These are phyloP conservation scores for Lodderomyces parapsilosis DNA, from an alignment of 1,139 yeast genomes.

Conservation along the genomic window DNA sequence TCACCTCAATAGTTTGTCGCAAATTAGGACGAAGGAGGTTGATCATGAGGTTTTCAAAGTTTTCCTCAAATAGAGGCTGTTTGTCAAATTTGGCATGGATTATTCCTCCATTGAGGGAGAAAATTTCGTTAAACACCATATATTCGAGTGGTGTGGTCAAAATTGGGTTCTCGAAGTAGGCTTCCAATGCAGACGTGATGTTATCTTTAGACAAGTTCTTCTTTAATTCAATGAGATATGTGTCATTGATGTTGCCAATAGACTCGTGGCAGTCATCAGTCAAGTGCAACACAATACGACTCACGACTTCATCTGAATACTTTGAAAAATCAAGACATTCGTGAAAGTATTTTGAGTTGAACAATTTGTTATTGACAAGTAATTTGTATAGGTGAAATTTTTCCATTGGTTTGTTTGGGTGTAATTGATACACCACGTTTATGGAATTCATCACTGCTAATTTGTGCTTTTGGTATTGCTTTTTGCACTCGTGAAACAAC, in stretches of 20 bases:
- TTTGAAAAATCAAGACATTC: constrained; percentile 7
- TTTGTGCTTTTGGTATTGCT: constrained; percentile 23
- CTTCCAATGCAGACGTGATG: constrained; percentile 7
- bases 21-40: constrained; percentile 39
- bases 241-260: constrained; percentile 10
- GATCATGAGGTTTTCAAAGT: constrained; percentile 39
- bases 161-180: constrained; percentile 18
- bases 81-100: constrained; percentile 15
- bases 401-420: constrained; percentile 17
- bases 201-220: constrained; percentile 9
- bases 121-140: constrained; percentile 37
- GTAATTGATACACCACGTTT: constrained; percentile 22
- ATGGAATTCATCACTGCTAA: constrained; percentile 24
- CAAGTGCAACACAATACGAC: constrained; percentile 2
- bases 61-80: constrained; percentile 32
- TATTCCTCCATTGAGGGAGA: constrained; percentile 36
- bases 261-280: constrained; percentile 11
- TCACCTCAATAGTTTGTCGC: constrained; percentile 31
- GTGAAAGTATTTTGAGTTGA: constrained; percentile 19
- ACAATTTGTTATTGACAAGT: constrained; percentile 22
- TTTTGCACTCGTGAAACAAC: constrained; percentile 19
- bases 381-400: constrained; percentile 34
- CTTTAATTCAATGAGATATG: constrained; percentile 9
- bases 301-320: not conserved
- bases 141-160: constrained; percentile 24